Evolutionary conservation across 768 basidiomycete species (phyloP), one percentile per base, ranked within the genome.

Genomic region (Leccinum arenicola): DNA sequence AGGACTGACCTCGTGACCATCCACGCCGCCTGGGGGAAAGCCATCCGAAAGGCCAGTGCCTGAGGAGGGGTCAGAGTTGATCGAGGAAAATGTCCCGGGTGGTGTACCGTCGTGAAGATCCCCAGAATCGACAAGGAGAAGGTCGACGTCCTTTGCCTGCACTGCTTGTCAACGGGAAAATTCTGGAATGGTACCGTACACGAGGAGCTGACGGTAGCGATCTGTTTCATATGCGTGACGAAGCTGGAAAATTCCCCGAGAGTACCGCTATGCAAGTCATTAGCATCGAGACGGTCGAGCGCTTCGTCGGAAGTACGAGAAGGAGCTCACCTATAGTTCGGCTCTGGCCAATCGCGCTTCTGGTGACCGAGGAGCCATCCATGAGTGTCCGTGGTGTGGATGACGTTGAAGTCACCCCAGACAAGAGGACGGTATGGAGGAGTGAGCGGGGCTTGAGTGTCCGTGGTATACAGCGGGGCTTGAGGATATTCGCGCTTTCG

Each of bases 241-340:
- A 95, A 97, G n/a, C 89, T 91, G 40, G 87, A 80, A 68, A 95
- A 89, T 64, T 93, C 91, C n/a, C 92, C 93, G 27, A 86, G 79
- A 66, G 86, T 84, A 14, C 83, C 85, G 58, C 81, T 78, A 56
- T 7, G 36, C 8, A 57, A 29, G 14, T 4, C 27, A 11, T 57
- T 38, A 56, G 50, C 5, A 10, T 62, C 50, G 3, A 52, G 23
- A 19, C 17, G 19, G 23, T 51, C n/a, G 5, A 21, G 35, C 11
- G 25, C 50, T 17, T 58, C 29, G 38, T 38, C 14, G 17, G 3
- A 33, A 6, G 31, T 21, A 10, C 17, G 33, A 15, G 36, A 50
- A 50, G 21, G 4, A 8, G 63, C 78, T 55, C 56, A 82, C 80
- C 81, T 83, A 71, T 89, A 91, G 69, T 88, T 86, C 0, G 90